A percentile compares a stretch with the other conserved stretches of the same genome.
These are phyloP conservation scores for Suillus tomentosus DNA, from an alignment of 768 basidiomycete genomes.

Conservation along the genomic window DNA sequence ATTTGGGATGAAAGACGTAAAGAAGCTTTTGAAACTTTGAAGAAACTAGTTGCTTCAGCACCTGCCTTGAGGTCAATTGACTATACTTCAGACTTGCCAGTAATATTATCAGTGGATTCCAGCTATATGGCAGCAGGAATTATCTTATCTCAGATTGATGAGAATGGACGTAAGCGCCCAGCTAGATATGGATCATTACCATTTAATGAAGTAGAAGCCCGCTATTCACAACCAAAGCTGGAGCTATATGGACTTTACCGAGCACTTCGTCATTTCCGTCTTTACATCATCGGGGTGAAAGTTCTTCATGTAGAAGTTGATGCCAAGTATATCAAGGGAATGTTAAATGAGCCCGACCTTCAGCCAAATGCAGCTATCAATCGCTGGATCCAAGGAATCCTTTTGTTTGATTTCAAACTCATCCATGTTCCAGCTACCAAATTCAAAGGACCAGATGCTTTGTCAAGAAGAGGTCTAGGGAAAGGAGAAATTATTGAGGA, in stretches of 20 bases:
- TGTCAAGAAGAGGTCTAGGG: conserved; percentile 23
- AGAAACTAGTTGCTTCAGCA: too few species aligned
- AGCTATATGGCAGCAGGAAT: too few species aligned
- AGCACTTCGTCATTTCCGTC: conserved; percentile 29
- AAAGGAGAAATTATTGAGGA: background rate
- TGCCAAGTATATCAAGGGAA: conserved; percentile 35
- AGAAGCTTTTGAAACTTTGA: too few species aligned
- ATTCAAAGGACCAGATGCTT: conserved; percentile 29
- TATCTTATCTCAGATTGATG: too few species aligned
- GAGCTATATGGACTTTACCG: conserved; percentile 28
- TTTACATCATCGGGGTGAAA: conserved; percentile 9
- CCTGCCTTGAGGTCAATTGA: too few species aligned
- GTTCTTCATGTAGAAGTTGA: conserved; percentile 26
- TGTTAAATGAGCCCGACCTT: conserved; percentile 23
- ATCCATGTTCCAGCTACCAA: conserved; percentile 29
- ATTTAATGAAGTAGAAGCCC: conserved; percentile 28
- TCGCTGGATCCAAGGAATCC: conserved; percentile 14
- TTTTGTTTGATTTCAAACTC: conserved; percentile 32
- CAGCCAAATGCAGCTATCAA: too few species aligned
- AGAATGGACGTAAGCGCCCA: conserved; percentile 13
- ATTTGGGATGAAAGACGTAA: too few species aligned
- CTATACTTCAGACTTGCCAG: too few species aligned
- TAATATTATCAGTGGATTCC: too few species aligned
- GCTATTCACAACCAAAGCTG: conserved; percentile 27
- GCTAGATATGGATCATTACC: conserved; percentile 41